Base-by-base conservation (phyloP, 352 stramenopile species). In the Phytophthora boehmeriae region DNA sequence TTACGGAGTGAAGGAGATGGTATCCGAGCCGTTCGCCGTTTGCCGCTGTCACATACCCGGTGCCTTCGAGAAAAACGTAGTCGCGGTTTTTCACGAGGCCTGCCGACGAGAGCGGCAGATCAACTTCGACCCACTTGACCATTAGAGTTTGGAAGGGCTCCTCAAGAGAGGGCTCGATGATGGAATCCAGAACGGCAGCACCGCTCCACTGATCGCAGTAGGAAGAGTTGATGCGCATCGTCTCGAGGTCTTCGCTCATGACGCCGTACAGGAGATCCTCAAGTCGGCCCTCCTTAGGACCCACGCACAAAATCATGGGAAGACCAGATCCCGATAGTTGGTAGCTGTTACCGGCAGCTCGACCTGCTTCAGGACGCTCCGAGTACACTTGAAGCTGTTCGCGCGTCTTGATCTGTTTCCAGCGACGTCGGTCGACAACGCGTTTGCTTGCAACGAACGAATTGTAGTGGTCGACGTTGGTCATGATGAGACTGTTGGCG, bases 191-290 rank as follows among this genome's bases (percentile, higher is more conserved):
- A 4, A 53, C 42, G 1, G 43, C 38, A 13, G 41, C 50, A 41
- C 47, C 54, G 35, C 45, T 53, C 16, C 51, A 25, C 42, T 71
- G 54, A n/a, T 54, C 36, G 22, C 61, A 41, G 45, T 71, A 65
- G 25, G 57, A 50, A 10, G 49, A 47, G 9, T 65, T 63, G 23
- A 63, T 43, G 22, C 45, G 44, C 45, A 68, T 62, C 27, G 45
- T 43, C 20, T 63, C 46, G 36, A 59, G 28, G 45, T 62, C 73
- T 45, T 68, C 44, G 39, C 73, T 76, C 27, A 76, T 47, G 22
- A 68, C 44, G 5, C 45, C 54, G 19, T 62, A 66, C 38, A 70
- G 48, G 23, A 70, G 36, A 22, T 70, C 62, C 4, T 70, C 54
- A 6, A 70, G 51, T 8, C 51, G 63, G 8, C 53, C 60, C 36